phyloP scores from a whole-genome alignment of 495 filamentous ascomycete species.

The Hypomontagnella submonticulosa region DNA sequence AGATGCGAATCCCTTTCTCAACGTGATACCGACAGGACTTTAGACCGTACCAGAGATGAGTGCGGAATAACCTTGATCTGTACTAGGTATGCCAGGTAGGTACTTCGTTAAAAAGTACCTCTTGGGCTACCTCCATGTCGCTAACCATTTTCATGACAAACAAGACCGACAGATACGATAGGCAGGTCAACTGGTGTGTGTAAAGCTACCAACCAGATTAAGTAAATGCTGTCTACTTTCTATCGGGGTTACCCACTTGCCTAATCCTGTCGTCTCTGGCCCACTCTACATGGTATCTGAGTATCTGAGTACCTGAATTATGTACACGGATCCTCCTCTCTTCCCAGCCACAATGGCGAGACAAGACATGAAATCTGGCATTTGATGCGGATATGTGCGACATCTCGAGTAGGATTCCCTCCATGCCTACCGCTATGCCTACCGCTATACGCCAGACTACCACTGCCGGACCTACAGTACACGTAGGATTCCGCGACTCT shows the following conservation, averaged over 20 bases:
- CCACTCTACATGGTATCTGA: neutral
- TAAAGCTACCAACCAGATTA: too few species aligned
- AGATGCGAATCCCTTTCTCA: constrained; percentile 34
- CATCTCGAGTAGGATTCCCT: constrained; percentile 11
- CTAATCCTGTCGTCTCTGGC: too few species aligned
- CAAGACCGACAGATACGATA: too few species aligned
- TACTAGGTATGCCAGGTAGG: too few species aligned
- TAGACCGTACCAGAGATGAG: constrained; percentile 12
- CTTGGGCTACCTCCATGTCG: constrained; percentile 1
- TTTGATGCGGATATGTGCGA: constrained; percentile 8
- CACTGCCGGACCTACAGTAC: neutral
- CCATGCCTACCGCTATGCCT: neutral
- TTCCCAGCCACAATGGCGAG: neutral
- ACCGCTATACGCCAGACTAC: constrained; percentile 8
- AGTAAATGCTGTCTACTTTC: neutral
- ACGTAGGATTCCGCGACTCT: constrained; percentile 14
- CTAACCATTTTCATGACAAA: too few species aligned
- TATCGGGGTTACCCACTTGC: constrained; percentile 7
- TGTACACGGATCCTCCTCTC: neutral
- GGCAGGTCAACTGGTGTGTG: too few species aligned
- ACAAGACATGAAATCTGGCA: neutral
- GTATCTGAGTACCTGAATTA: neutral
- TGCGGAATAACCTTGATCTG: constrained; percentile 10
- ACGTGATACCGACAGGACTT: constrained; percentile 35
- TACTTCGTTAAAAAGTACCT: neutral